Percentiles rank a stretch among this genome's conserved stretches.
phyloP scores from a whole-genome alignment of 192 early-diverging fungal genomes.

The Gorgonomyces haynaldii region DNA sequence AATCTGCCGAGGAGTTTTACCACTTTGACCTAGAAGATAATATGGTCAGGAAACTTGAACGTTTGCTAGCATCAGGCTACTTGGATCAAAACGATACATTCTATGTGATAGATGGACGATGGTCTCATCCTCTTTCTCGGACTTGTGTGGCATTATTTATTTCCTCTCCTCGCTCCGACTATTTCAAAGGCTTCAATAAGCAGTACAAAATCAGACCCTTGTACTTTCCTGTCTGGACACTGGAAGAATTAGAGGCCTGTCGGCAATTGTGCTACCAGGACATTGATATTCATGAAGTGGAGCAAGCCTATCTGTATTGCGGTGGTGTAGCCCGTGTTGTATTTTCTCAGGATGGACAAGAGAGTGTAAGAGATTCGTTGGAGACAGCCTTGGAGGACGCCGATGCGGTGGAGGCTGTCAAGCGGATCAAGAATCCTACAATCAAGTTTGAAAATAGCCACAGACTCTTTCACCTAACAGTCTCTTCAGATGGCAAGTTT shows the following conservation, averaged over 20 bases:
- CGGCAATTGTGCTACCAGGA: conserved; percentile 7
- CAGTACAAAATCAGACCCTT: conserved; percentile 2
- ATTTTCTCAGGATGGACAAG: conserved; percentile 6
- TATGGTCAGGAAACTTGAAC: too few species aligned
- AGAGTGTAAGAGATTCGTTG: neutral
- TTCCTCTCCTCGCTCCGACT: conserved; percentile 11
- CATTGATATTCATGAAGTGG: conserved; percentile 1
- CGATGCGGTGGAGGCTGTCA: conserved; percentile 7
- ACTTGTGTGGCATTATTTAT: conserved; percentile 12
- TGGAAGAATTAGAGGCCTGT: conserved; percentile 11
- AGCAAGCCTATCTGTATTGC: conserved; percentile 12
- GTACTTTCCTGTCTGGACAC: conserved; percentile 15
- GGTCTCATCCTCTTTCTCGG: conserved; percentile 2
- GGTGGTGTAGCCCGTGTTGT: conserved; percentile 17
- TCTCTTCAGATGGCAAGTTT: conserved; percentile 4
- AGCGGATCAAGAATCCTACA: conserved; percentile 2
- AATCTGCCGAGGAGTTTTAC: too few species aligned
- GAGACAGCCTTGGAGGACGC: conserved; percentile 8
- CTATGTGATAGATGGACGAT: conserved; percentile 17
- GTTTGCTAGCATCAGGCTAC: neutral
- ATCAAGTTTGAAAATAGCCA: conserved; percentile 1
- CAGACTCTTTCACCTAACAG: conserved; percentile 6
- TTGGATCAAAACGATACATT: conserved; percentile 9
- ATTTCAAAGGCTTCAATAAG: conserved; percentile 12
- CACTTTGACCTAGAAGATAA: too few species aligned